Base-by-base conservation (phyloP, 2,329 filamentous ascomycete genomes). In the Aspergillus tanneri region DNA sequence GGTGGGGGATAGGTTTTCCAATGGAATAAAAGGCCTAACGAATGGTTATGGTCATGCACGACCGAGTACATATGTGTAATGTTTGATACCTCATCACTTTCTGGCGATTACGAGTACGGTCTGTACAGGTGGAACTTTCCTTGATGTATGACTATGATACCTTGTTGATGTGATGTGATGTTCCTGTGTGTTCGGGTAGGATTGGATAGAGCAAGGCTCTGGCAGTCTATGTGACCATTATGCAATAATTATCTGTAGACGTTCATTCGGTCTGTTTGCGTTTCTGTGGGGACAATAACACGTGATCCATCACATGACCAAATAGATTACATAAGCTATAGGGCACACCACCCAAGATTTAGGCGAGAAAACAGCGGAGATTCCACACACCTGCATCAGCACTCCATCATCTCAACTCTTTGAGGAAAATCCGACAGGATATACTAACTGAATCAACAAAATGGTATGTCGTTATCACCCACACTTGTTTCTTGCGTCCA, bases 341-440 rank as follows among this genome's bases (percentile, higher is more conserved):
- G 52, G 49, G 50, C 50, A 53, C 50, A 54, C 52, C 25, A 30
- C 27, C 40, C 52, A 34, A 42, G 44, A 53, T 54, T 55, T 57
- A 66, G 57, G 61, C 63, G 62, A 67, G 61, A 53, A 55, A 49
- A 48, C 47, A 44, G 53, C 58, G 41, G 39, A 35, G 45, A 40
- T 43, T 49, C 54, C 55, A 56, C 53, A 49, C 54, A 50, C 57
- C 55, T 53, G 46, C 55, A 57, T 54, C 30, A 34, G 30, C 30
- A 34, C 30, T 34, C 30, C 30, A 34, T 19, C 49, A 30, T 52
- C 43, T 43, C 53, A 51, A 72, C 74, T 77, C 75, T 77, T 77
- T 73, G 75, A 77, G 75, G 75, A 77, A 72, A 70, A 72, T 75
- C 74, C 74, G 75, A 76, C 75, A 72, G 67, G 67, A 62, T 53